These are phyloP conservation scores for Mercurialis annua DNA, from an alignment of 345 rosid genomes.

Conservation along the genomic window DNA sequence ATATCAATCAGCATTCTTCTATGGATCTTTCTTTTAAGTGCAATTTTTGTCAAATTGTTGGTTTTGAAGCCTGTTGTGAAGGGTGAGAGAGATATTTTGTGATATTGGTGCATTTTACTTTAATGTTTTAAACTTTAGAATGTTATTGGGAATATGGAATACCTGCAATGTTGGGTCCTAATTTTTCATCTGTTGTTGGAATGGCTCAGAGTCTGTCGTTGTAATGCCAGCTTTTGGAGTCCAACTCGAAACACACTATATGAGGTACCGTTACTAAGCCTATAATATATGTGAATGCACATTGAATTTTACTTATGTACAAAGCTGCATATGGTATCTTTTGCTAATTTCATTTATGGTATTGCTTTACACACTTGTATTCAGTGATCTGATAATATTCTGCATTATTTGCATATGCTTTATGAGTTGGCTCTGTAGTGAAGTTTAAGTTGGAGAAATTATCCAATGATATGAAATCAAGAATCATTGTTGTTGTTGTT, in stretches of 20 bases:
- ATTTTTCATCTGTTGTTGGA: slow-evolving; percentile 26
- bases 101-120: neutral
- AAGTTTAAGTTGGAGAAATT: neutral
- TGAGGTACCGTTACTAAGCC: too few relatives aligned
- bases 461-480: neutral
- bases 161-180: too few relatives aligned
- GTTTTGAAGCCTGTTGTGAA: slow-evolving; percentile 46
- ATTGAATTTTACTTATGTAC: neutral
- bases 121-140: neutral
- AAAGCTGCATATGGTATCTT: neutral
- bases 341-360: neutral
- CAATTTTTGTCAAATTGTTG: slow-evolving; percentile 38
- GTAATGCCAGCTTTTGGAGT: slow-evolving; percentile 75
- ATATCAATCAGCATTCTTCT: slow-evolving; percentile 32
- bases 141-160: neutral
- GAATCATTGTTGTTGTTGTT: neutral
- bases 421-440: neutral
- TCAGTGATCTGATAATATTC: neutral
- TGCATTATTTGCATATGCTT: neutral
- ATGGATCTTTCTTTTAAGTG: slow-evolving; percentile 51
- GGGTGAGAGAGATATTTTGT: slow-evolving; percentile 49
- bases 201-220: slow-evolving; percentile 64
- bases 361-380: neutral
- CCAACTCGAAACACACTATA: slow-evolving; percentile 77
- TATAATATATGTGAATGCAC: neutral